Base-by-base conservation (phyloP, 805 yeast genomes). In the Suhomyces emberorum region DNA sequence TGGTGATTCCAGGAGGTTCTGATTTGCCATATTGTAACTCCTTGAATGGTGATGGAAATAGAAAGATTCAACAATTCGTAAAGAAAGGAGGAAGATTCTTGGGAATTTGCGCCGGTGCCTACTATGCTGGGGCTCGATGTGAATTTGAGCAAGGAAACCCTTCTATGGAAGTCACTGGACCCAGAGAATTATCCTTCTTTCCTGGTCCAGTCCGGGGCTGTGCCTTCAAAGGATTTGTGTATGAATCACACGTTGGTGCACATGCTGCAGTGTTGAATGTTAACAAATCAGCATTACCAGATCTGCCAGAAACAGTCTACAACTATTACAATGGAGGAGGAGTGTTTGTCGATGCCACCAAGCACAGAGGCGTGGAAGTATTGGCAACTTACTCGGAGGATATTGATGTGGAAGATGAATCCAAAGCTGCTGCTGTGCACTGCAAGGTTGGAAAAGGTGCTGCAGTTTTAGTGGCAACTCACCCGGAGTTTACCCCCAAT, bases 1-100 rank as follows among this genome's bases (percentile, higher is more conserved):
- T 93, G 28, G 95, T 88, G 1, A 59, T 93, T 18, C 99, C 98
- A 0, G 99, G 98, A 3, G 99, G 99, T 6, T 97, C 98, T 1
- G 98, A 93, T 55, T 63, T 88, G 34, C 97, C 97, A 0, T 77
- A 82, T 47, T 86, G 95, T 44, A 67, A 71, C 35, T 76, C 73
- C 3, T 72, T 95, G 44, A 80, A 83, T 51, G 91, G 95, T 1
- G 61, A 59, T 1, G 87, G 88, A 0, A 85, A 82, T 49, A 50
- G 62, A 7, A 65, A 69, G 25, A 85, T 88, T 43, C 57, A 63
- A 18, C 76, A 76, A 33, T 88, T 71, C 47, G 88, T 88, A 1
- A 67, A 78, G 20, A 67, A 69, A 37, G 98, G 98, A 20, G 99
- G 99, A 2, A 65, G 69, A 32, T 88, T 67, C 51, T 58, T 91